Evolutionary conservation across 1,139 yeast species (phyloP).

Genomic region (Pneumocystis murina): DNA sequence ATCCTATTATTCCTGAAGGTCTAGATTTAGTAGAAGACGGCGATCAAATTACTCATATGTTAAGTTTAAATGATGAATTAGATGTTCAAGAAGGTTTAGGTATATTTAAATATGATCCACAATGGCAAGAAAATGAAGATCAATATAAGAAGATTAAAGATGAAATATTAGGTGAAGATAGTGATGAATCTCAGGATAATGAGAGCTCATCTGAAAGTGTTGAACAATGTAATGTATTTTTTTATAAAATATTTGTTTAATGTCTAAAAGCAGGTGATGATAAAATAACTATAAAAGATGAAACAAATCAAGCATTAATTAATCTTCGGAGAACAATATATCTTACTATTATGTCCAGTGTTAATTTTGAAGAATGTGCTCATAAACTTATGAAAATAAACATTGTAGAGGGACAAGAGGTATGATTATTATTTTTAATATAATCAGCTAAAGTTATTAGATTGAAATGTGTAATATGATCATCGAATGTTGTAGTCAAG

Average conservation of each 20-base stretch:
- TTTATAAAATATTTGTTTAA: conserved; percentile 9
- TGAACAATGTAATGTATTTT: conserved; percentile 12
- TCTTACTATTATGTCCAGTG: conserved; percentile 75
- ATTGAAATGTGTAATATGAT: conserved; percentile 54
- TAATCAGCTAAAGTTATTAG: not conserved
- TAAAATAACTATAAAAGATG: conserved; percentile 35
- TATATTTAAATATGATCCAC: conserved; percentile 37
- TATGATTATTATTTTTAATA: conserved; percentile 1
- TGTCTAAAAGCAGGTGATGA: conserved; percentile 14
- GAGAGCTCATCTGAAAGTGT: conserved; percentile 16
- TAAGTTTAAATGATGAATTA: conserved; percentile 40
- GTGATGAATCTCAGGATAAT: conserved; percentile 20
- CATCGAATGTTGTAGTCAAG: conserved; percentile 73
- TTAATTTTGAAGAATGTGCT: conserved; percentile 86
- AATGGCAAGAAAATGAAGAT: conserved; percentile 39
- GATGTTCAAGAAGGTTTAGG: conserved; percentile 37
- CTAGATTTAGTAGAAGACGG: conserved; percentile 53
- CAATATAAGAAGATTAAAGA: conserved; percentile 28
- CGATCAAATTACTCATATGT: conserved; percentile 44
- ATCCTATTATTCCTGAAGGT: conserved; percentile 30
- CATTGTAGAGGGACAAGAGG: conserved; percentile 21
- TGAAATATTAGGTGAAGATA: conserved; percentile 35
- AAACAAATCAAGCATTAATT: conserved; percentile 51
- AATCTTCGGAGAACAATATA: conserved; percentile 52
- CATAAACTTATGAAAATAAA: conserved; percentile 51